Evolutionary conservation across 2,329 filamentous ascomycete genomes (phyloP).

Genomic region (Phialocephala subalpina): DNA sequence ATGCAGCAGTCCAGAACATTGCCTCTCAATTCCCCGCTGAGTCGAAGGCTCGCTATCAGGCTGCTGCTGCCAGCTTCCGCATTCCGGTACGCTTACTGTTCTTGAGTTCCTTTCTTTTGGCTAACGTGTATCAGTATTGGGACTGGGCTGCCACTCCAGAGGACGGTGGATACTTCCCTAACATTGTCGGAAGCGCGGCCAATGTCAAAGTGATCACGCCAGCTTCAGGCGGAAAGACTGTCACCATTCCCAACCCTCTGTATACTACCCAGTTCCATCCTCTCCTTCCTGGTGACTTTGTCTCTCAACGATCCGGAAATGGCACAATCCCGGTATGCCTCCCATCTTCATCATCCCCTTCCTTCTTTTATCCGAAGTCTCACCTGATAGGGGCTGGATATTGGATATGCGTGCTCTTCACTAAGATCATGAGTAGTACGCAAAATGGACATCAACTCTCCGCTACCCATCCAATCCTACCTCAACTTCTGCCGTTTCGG

Average conservation of each 20-base stretch:
- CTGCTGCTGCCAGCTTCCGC: constrained; percentile 48
- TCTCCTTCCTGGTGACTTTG: constrained; percentile 31
- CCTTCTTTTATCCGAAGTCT: no score
- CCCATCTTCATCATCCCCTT: background rate
- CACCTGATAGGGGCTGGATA: no score
- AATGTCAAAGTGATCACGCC: constrained; percentile 35
- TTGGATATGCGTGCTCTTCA: background rate
- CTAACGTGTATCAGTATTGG: constrained; percentile 41
- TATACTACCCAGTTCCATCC: constrained; percentile 68
- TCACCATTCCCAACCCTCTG: constrained; percentile 70
- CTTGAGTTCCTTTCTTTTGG: background rate
- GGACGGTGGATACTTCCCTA: constrained; percentile 51
- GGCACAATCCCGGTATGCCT: constrained; percentile 20
- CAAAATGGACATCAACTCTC: constrained; percentile 35
- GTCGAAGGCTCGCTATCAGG: constrained; percentile 54
- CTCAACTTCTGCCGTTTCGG: constrained; percentile 31
- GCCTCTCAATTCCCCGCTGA: constrained; percentile 57
- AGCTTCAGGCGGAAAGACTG: constrained; percentile 54
- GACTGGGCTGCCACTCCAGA: constrained; percentile 50
- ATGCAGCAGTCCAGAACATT: constrained; percentile 52
- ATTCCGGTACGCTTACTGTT: no score
- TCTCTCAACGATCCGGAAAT: constrained; percentile 12
- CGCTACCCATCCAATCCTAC: constrained; percentile 33
- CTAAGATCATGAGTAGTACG: constrained; percentile 22
- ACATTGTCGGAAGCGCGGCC: constrained; percentile 28